A percentile compares a stretch with the other conserved stretches of the same genome.
Evolutionary conservation across 2,329 filamentous ascomycete species (phyloP).

Genomic region (Pseudocercospora fuligena): DNA sequence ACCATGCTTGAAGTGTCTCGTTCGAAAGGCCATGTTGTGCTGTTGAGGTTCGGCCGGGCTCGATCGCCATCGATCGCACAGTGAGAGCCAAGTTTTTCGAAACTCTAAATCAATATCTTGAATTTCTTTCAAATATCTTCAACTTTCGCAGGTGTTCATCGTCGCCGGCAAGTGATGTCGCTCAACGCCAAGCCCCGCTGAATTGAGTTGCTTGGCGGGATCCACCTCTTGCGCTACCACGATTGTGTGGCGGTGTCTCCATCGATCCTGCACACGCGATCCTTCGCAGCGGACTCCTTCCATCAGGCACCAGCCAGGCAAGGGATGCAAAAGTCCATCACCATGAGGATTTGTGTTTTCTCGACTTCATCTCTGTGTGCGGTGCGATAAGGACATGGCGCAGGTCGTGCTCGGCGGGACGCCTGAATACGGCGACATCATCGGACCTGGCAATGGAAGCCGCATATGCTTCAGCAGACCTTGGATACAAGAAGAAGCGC

Average conservation of each 20-base stretch:
- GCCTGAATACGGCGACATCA: neutral
- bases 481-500: slow-evolving; percentile 45
- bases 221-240: neutral
- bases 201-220: slow-evolving; percentile 1
- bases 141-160: neutral
- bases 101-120: neutral
- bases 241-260: slow-evolving; percentile 1
- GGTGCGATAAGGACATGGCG: neutral
- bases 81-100: neutral
- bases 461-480: slow-evolving; percentile 32
- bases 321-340: neutral
- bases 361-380: neutral
- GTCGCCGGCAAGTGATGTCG: neutral
- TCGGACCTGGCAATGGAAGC: neutral
- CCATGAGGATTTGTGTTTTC: neutral
- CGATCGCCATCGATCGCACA: neutral
- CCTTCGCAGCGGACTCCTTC: neutral
- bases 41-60: too few relatives aligned
- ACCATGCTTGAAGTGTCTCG: too few relatives aligned
- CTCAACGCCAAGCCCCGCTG: neutral
- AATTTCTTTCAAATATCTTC: neutral
- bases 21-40: too few relatives aligned
- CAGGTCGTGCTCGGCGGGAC: slow-evolving; percentile 3
- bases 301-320: slow-evolving; percentile 3
- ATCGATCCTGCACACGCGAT: neutral